Evolutionary conservation across 2,329 filamentous ascomycete species (phyloP), one percentile per base, ranked within the genome.

Genomic region (Clonostachys sp.): DNA sequence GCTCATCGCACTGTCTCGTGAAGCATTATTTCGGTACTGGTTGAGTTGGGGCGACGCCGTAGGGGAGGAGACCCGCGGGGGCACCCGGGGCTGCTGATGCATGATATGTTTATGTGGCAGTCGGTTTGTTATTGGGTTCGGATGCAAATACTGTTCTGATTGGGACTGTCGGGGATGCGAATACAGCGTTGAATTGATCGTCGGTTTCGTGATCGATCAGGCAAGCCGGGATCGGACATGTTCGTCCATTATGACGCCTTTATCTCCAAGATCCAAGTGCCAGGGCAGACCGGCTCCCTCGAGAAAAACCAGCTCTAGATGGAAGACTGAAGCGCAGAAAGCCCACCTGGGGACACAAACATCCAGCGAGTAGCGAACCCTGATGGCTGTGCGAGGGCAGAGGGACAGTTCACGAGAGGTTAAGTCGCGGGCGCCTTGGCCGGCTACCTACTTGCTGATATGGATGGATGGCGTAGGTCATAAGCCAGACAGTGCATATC

Each of bases 21-120:
- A 77, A 63, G 87, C 91, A 68, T 89, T 89, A 34, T 81, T 80
- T 65, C 88, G 80, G 52, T 81, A 74, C 57, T 86, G 81, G 59
- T 88, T 89, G 50, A 87, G 84, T 63, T 85, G 81, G 45, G 85
- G 80, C 44, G 86, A 85, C 58, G 80, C 82, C 58, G 85, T 84
- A 52, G 89, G 84, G 52, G 89, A 90, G 51, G 86, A 79, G 60
- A 83, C 79, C 65, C 84, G 79, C 55, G 87, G 86, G 55, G 86
- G 80, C 52, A 84, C 80, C 58, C 91, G 84, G 58, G 88, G 85
- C 70, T 91, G 89, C 71, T 95, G 91, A 80, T 96, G 91, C 91
- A 96, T 96, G 45, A 38, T 47, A 16, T 42, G 13, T 41, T 7
- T 34, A 20, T 30, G 13, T 40, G 20, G 44, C 40, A 38, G 44